A percentile compares a stretch with the other conserved stretches of the same genome.
phyloP scores from a whole-genome alignment of 2,329 filamentous ascomycete genomes.

The Fusarium kyushuense region DNA sequence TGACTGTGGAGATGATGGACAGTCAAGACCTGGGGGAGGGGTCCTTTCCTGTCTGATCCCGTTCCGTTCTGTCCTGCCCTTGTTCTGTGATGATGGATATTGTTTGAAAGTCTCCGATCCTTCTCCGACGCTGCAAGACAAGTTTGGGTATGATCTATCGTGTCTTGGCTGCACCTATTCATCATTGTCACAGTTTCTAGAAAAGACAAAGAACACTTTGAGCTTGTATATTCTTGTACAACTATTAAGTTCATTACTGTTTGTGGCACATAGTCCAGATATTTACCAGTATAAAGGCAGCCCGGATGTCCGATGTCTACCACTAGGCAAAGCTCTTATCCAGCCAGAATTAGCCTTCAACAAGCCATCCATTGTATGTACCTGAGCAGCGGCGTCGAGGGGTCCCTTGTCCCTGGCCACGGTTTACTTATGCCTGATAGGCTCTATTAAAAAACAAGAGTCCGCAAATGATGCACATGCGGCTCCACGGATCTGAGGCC shows the following conservation, averaged over 20 bases:
- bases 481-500: slow-evolving; percentile 19
- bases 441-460: slow-evolving; percentile 36
- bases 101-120: slow-evolving; percentile 26
- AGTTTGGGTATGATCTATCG: slow-evolving; percentile 7
- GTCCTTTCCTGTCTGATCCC: slow-evolving; percentile 2
- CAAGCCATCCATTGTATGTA: too few relatives aligned
- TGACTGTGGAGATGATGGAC: slow-evolving; percentile 31
- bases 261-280: background rate
- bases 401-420: slow-evolving; percentile 35
- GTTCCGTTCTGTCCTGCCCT: background rate
- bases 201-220: background rate
- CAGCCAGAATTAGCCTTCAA: slow-evolving; percentile 9
- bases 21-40: slow-evolving; percentile 33
- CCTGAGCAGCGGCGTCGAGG: slow-evolving; percentile 19
- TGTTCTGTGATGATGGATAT: slow-evolving; percentile 2
- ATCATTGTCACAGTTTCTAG: background rate
- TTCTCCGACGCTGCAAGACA: slow-evolving; percentile 33
- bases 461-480: slow-evolving; percentile 14
- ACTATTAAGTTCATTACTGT: background rate
- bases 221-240: background rate
- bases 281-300: background rate
- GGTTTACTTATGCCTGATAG: slow-evolving; percentile 32
- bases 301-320: slow-evolving; percentile 6
- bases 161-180: background rate
- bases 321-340: slow-evolving; percentile 12